Conservation (phyloP, 2,329 filamentous ascomycete species). For the Curvularia eragrostidis region DNA sequence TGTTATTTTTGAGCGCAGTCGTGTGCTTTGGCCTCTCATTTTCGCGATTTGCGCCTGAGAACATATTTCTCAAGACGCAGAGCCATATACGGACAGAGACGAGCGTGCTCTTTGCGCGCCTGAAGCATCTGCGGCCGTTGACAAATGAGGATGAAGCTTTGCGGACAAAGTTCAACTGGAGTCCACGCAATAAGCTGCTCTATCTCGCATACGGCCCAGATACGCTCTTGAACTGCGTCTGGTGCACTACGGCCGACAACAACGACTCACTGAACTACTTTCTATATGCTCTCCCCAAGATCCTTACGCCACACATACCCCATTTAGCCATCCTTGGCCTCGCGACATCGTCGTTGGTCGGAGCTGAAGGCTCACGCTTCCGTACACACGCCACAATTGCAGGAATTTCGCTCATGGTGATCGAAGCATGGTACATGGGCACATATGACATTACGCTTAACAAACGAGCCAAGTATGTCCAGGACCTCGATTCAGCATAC, state of each 20-base stretch:
- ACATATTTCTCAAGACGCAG: conserved; percentile 78
- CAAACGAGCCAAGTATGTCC: conserved; percentile 63
- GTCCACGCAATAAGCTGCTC: conserved; percentile 73
- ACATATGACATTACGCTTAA: conserved; percentile 72
- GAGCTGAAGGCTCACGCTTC: conserved; percentile 70
- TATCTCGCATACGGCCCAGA: conserved; percentile 85
- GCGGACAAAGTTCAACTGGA: conserved; percentile 65
- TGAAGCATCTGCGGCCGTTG: conserved; percentile 66
- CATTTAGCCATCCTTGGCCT: conserved; percentile 77
- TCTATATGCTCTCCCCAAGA: conserved; percentile 77
- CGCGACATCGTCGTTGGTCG: conserved; percentile 74
- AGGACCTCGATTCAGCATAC: conserved; percentile 73
- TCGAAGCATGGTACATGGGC: conserved; percentile 71
- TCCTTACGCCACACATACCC: conserved; percentile 78
- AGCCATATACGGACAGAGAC: conserved; percentile 86
- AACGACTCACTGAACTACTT: conserved; percentile 74
- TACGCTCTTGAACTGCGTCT: conserved; percentile 76
- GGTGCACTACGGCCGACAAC: conserved; percentile 70
- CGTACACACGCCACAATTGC: conserved; percentile 71
- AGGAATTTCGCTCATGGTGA: conserved; percentile 62
- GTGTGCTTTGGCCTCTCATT: conserved; percentile 68
- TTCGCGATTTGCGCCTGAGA: conserved; percentile 73
- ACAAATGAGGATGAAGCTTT: conserved; percentile 69
- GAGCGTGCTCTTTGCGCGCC: conserved; percentile 81
- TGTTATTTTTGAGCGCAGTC: conserved; percentile 64